These are phyloP conservation scores for Neurospora intermedia DNA, from an alignment of 495 filamentous ascomycete species.

Conservation along the genomic window DNA sequence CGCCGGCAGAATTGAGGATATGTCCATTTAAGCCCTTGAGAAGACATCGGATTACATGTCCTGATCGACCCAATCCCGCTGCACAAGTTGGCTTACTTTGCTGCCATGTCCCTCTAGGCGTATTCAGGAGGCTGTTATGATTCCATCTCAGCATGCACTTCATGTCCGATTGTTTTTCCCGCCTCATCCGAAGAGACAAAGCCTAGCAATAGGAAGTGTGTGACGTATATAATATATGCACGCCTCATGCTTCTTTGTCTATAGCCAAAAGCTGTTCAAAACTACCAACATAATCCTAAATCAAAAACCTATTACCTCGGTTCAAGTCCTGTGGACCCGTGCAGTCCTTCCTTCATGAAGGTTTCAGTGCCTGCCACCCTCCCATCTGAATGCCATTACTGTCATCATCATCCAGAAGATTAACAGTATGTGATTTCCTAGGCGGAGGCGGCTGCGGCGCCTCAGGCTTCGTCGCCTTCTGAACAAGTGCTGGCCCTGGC, in stretches of 20 bases:
- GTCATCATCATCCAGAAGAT: slow-evolving; percentile 33
- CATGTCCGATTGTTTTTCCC: background rate
- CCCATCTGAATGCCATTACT: slow-evolving; percentile 26
- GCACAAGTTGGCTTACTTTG: background rate
- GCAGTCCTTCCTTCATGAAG: slow-evolving; percentile 7
- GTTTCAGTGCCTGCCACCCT: slow-evolving; percentile 39
- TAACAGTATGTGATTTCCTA: slow-evolving; percentile 14
- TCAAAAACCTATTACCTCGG: background rate
- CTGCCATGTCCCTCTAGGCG: background rate
- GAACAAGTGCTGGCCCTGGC: background rate
- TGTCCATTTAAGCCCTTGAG: background rate
- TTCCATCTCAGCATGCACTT: background rate
- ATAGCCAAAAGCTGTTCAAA: background rate
- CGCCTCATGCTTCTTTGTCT: background rate
- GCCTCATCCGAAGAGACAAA: background rate
- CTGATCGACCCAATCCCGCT: background rate
- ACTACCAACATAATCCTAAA: background rate
- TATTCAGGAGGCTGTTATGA: background rate
- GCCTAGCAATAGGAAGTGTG: background rate
- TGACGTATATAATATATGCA: slow-evolving; percentile 1
- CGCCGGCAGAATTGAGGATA: background rate
- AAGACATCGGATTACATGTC: background rate
- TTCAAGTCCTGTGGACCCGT: background rate
- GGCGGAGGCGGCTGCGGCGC: slow-evolving; percentile 14
- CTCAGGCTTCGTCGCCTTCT: background rate